Conservation (phyloP, 305 asterid species). For the Lippia alba region DNA sequence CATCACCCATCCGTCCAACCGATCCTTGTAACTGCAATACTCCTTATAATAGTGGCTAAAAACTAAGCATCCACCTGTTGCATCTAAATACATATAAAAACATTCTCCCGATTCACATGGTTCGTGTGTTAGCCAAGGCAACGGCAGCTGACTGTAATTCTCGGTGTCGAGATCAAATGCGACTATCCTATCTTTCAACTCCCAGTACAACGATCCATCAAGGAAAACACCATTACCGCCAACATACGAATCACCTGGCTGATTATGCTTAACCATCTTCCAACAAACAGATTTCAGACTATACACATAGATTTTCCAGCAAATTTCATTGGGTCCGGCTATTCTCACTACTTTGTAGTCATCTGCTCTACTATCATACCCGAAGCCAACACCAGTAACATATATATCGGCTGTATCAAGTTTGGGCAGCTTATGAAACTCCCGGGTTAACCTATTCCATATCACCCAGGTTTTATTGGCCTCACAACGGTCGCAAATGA, state of each 20-base stretch:
- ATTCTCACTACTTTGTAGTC: slow-evolving; percentile 38
- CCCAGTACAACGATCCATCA: slow-evolving; percentile 29
- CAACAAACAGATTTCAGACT: slow-evolving; percentile 27
- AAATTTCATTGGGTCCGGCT: rapidly evolving
- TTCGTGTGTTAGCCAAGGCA: background rate
- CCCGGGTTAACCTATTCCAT: too few relatives aligned
- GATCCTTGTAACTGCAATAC: too few relatives aligned
- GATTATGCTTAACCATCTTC: slow-evolving; percentile 9
- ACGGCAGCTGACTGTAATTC: slow-evolving; percentile 1
- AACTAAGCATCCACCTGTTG: slow-evolving; percentile 26
- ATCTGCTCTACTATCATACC: slow-evolving; percentile 17
- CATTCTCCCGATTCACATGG: background rate
- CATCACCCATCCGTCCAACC: slow-evolving; percentile 28
- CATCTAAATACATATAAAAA: too few relatives aligned
- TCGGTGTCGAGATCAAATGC: slow-evolving; percentile 31
- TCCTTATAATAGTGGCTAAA: background rate
- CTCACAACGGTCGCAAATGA: too few relatives aligned
- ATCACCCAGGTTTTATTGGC: too few relatives aligned
- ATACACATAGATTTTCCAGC: slow-evolving; percentile 3
- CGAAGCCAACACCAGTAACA: too few relatives aligned
- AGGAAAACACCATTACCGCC: slow-evolving; percentile 3
- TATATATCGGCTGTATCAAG: too few relatives aligned
- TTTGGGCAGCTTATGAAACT: too few relatives aligned
- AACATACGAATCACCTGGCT: background rate
- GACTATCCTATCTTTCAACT: background rate